Conservation (phyloP, 2,329 filamentous ascomycete genomes). For the Waltergamsia citrina region DNA sequence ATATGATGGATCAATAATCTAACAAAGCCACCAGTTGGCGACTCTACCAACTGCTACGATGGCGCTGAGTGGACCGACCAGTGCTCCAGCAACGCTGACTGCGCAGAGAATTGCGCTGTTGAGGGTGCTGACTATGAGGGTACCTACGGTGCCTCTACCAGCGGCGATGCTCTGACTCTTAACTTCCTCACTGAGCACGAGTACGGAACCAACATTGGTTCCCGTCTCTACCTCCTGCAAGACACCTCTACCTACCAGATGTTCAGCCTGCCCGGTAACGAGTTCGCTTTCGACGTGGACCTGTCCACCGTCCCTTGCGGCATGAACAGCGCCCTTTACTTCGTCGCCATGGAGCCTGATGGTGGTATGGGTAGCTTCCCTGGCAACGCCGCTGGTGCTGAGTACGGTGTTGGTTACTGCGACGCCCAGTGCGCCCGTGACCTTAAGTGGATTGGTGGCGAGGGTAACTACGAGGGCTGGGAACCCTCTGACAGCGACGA, state of each 20-base stretch:
- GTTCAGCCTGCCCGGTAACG: conserved; percentile 50
- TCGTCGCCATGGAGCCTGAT: conserved; percentile 44
- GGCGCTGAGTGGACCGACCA: conserved; percentile 27
- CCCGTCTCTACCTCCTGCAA: conserved; percentile 50
- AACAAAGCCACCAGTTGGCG: conserved; percentile 10
- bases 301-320: conserved; percentile 54
- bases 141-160: conserved; percentile 37
- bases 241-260: conserved; percentile 46
- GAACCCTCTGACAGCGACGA: conserved; percentile 9
- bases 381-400: conserved; percentile 34
- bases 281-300: conserved; percentile 60
- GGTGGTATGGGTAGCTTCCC: conserved; percentile 35
- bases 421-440: conserved; percentile 35
- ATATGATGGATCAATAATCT: no score
- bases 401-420: conserved; percentile 48
- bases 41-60: conserved; percentile 37
- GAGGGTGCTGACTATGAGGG: conserved; percentile 34
- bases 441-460: conserved; percentile 40
- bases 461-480: conserved; percentile 16
- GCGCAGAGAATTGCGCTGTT: conserved; percentile 32
- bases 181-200: conserved; percentile 40
- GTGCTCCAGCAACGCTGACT: conserved; percentile 27
- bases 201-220: conserved; percentile 28
- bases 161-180: conserved; percentile 34
- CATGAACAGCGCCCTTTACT: conserved; percentile 56